These are phyloP conservation scores for Lipomyces kockii DNA, from an alignment of 805 yeast species.

Conservation along the genomic window DNA sequence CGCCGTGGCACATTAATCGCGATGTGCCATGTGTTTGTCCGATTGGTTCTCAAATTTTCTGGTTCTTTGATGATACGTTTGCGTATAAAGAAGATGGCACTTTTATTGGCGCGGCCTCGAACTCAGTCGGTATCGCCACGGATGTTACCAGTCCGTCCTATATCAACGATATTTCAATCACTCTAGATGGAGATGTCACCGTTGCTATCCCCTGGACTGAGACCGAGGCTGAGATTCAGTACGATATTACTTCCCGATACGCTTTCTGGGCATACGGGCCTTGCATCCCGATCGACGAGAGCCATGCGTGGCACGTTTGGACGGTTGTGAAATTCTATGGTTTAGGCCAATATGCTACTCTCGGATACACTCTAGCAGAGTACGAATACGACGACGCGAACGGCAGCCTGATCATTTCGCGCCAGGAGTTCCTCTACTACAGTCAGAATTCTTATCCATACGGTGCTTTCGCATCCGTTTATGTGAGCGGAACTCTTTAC, in stretches of 20 bases:
- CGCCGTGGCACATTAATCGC: constrained; percentile 26
- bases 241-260: constrained; percentile 18
- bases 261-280: constrained; percentile 31
- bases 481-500: constrained; percentile 25
- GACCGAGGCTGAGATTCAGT: constrained; percentile 20
- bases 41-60: constrained; percentile 26
- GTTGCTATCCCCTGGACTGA: constrained; percentile 32
- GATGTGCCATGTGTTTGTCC: constrained; percentile 27
- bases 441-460: constrained; percentile 12
- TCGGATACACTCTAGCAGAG: constrained; percentile 23
- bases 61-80: constrained; percentile 35
- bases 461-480: constrained; percentile 28
- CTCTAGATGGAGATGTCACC: constrained; percentile 17
- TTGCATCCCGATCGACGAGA: constrained; percentile 26
- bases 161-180: constrained; percentile 23
- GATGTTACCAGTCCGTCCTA: constrained; percentile 7
- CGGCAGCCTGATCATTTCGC: constrained; percentile 14
- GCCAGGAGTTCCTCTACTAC: constrained; percentile 9
- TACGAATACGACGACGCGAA: constrained; percentile 15
- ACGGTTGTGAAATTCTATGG: constrained; percentile 21
- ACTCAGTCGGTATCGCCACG: constrained; percentile 24
- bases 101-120: constrained; percentile 31
- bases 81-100: constrained; percentile 20
- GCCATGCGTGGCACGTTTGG: constrained; percentile 28
- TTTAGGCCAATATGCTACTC: background rate